Percentiles rank a stretch among this genome's conserved stretches.
Conservation (phyloP, 495 filamentous ascomycete species). For the Amniculicola lignicola region DNA sequence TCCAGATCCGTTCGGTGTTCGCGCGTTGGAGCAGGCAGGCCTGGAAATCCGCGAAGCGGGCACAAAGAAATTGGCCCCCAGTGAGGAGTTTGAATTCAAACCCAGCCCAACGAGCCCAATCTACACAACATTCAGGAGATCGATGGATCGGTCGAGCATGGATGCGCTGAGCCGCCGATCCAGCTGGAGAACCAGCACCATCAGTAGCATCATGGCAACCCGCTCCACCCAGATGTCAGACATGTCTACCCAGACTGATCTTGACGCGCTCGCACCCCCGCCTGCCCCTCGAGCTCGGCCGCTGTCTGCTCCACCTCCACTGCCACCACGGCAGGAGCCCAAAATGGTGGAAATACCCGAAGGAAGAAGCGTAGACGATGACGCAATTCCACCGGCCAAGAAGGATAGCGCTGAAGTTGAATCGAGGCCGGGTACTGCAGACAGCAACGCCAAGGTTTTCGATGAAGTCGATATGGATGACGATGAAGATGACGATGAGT, state of each 20-base stretch:
- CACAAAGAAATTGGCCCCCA: conserved; percentile 62
- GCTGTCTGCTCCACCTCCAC: conserved; percentile 14
- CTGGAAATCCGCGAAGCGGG: conserved; percentile 85
- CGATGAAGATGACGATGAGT: conserved; percentile 23
- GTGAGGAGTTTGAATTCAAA: conserved; percentile 75
- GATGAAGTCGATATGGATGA: conserved; percentile 25
- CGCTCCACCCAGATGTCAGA: conserved; percentile 22
- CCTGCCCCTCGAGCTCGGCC: conserved; percentile 13
- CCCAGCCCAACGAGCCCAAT: conserved; percentile 73
- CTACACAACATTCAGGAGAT: conserved; percentile 56
- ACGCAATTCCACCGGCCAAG: background rate
- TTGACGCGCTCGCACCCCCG: conserved; percentile 19
- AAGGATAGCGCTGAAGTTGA: conserved; percentile 2
- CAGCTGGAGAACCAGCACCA: conserved; percentile 42
- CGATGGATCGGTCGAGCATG: conserved; percentile 57
- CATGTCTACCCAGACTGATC: conserved; percentile 40
- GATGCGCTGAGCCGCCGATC: conserved; percentile 46
- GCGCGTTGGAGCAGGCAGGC: conserved; percentile 78
- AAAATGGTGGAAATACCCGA: conserved; percentile 38
- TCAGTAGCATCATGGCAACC: conserved; percentile 29
- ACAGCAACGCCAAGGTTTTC: conserved; percentile 4
- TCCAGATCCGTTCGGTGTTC: conserved; percentile 85
- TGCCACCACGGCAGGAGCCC: conserved; percentile 22
- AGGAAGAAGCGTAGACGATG: conserved; percentile 26
- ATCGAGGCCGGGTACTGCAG: background rate